phyloP scores from a whole-genome alignment of 805 yeast genomes.

The Wickerhamiella cacticola region DNA sequence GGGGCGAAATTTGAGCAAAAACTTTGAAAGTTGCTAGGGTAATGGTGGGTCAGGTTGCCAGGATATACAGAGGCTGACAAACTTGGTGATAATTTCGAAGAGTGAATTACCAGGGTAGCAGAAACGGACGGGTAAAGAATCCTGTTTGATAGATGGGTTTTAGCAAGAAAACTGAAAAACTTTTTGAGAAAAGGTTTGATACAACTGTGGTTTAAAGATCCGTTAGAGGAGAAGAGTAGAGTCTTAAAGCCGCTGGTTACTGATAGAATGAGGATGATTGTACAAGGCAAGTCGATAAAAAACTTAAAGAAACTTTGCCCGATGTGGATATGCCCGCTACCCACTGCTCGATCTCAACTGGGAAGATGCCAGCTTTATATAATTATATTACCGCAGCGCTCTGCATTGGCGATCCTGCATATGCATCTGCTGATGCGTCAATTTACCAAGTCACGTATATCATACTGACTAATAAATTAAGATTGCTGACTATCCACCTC shows the following conservation, averaged over 20 bases:
- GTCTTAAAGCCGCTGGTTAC: too few relatives aligned
- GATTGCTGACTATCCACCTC: constrained; percentile 2
- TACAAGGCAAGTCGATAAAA: too few relatives aligned
- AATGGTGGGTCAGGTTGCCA: not conserved
- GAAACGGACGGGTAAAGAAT: too few relatives aligned
- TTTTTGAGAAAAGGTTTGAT: too few relatives aligned
- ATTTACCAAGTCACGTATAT: not conserved
- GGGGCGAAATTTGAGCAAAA: not conserved
- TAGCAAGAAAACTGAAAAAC: too few relatives aligned
- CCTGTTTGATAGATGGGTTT: too few relatives aligned
- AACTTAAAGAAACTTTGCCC: not conserved
- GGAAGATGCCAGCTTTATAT: not conserved
- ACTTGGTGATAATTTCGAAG: not conserved
- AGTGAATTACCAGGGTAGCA: too few relatives aligned
- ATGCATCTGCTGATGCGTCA: constrained; percentile 1
- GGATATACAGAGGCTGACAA: not conserved
- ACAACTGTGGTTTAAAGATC: too few relatives aligned
- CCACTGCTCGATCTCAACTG: not conserved
- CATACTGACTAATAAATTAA: constrained; percentile 10
- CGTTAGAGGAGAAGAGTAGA: too few relatives aligned
- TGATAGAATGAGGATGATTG: too few relatives aligned
- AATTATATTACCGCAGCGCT: constrained; percentile 4
- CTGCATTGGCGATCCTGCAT: constrained; percentile 13
- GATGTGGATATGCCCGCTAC: not conserved
- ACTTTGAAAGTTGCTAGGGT: constrained; percentile 2